phyloP scores from a whole-genome alignment of 257 asterid species.

The Sherardia arvensis region DNA sequence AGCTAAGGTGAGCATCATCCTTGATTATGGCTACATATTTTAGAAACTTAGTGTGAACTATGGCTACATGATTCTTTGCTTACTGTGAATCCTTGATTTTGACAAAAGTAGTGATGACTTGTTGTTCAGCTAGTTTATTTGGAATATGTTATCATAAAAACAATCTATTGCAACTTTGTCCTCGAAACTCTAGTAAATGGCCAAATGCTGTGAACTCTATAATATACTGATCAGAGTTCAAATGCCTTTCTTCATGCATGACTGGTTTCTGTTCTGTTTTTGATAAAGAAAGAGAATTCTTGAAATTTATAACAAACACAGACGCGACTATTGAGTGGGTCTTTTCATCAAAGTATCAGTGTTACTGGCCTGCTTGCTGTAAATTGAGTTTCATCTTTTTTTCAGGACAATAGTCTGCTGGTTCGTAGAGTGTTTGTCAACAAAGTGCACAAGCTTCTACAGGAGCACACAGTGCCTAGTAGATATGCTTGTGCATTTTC shows the following conservation, averaged over 20 bases:
- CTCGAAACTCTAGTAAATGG: not conserved
- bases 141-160: not conserved
- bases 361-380: not conserved
- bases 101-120: not conserved
- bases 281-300: not conserved
- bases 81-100: not conserved
- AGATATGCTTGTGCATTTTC: conserved; percentile 88
- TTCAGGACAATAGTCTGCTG: conserved; percentile 48
- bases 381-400: conserved; percentile 1
- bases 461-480: conserved; percentile 43
- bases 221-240: not conserved
- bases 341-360: not conserved
- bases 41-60: not conserved
- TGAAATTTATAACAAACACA: not conserved
- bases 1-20: conserved; percentile 51
- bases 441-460: conserved; percentile 55
- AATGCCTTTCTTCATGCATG: not conserved
- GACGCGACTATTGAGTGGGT: not conserved
- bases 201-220: not conserved
- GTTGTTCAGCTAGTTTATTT: not conserved
- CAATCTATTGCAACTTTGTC: not conserved
- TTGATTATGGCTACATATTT: not conserved
- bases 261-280: not conserved
- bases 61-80: not conserved
- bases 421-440: conserved; percentile 50